phyloP scores from a whole-genome alignment of 2,329 filamentous ascomycete species.

The Coccinonectria pachysandricola region DNA sequence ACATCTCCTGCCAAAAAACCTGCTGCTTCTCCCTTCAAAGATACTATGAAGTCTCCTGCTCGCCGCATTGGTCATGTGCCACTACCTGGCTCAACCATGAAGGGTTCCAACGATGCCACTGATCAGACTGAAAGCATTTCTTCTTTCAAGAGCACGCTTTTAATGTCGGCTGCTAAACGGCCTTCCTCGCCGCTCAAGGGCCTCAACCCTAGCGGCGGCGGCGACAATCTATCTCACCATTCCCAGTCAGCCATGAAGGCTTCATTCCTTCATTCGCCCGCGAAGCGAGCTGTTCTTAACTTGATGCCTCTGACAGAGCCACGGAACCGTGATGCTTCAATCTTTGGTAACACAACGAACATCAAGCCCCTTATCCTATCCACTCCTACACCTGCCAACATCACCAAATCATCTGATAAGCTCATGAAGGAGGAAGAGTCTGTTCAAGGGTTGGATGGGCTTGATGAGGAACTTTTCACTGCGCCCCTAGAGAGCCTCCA shows the following conservation, averaged over 20 bases:
- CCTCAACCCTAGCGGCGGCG: conserved; percentile 15
- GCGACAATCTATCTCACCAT: conserved; percentile 12
- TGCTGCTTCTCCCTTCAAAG: conserved; percentile 42
- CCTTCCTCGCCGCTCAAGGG: conserved; percentile 31
- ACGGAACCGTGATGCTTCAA: conserved; percentile 9
- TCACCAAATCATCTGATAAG: conserved; percentile 24
- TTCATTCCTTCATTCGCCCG: conserved; percentile 40
- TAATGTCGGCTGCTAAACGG: conserved; percentile 39
- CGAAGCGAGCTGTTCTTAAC: conserved; percentile 32
- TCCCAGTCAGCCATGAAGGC: conserved; percentile 31
- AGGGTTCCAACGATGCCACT: conserved; percentile 8
- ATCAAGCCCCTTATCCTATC: conserved; percentile 28
- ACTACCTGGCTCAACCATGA: conserved; percentile 25
- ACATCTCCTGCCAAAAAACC: conserved; percentile 47
- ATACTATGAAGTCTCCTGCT: conserved; percentile 45
- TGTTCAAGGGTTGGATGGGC: conserved; percentile 11
- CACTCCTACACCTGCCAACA: conserved; percentile 17
- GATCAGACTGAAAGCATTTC: conserved; percentile 14
- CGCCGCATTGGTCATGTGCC: conserved; percentile 28
- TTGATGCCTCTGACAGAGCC: conserved; percentile 24
- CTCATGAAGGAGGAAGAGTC: conserved; percentile 27
- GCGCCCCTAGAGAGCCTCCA: conserved; percentile 25
- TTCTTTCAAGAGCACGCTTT: conserved; percentile 29
- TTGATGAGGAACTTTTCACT: conserved; percentile 22
- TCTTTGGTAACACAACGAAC: conserved; percentile 20